These are phyloP conservation scores for Brassica nigra DNA, from an alignment of 345 rosid genomes.

Conservation along the genomic window DNA sequence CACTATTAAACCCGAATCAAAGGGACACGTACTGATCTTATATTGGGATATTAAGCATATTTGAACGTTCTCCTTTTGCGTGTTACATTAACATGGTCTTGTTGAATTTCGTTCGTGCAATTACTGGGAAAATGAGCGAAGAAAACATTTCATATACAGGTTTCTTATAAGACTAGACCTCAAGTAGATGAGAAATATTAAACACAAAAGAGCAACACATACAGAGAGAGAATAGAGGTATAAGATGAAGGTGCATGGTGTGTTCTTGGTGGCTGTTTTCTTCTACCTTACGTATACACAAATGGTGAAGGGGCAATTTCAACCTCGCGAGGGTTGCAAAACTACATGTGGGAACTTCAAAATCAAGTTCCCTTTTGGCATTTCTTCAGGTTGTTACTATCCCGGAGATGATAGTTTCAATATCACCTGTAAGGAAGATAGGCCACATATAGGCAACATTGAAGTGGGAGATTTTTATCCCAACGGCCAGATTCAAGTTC, in stretches of 20 bases:
- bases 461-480: not conserved
- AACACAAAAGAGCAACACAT: not conserved
- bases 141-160: not conserved
- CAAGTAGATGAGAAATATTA: not conserved
- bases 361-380: slow-evolving; percentile 49
- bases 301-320: not conserved
- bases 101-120: not conserved
- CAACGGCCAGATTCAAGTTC: slow-evolving; percentile 11
- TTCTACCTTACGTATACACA: not conserved
- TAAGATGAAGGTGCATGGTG: slow-evolving; percentile 11
- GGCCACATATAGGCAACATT: not conserved
- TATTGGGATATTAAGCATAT: not conserved
- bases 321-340: slow-evolving; percentile 10
- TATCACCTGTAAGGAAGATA: slow-evolving; percentile 11
- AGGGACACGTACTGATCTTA: not conserved
- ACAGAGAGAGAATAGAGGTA: not conserved
- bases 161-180: not conserved
- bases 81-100: not conserved
- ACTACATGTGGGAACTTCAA: slow-evolving; percentile 35
- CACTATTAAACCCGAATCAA: not conserved
- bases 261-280: not conserved
- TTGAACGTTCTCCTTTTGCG: not conserved
- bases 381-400: slow-evolving; percentile 31
- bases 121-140: not conserved
- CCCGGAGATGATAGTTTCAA: slow-evolving; percentile 15